Base-by-base conservation (phyloP, 768 basidiomycete genomes). In the Pulveroboletus sp. region DNA sequence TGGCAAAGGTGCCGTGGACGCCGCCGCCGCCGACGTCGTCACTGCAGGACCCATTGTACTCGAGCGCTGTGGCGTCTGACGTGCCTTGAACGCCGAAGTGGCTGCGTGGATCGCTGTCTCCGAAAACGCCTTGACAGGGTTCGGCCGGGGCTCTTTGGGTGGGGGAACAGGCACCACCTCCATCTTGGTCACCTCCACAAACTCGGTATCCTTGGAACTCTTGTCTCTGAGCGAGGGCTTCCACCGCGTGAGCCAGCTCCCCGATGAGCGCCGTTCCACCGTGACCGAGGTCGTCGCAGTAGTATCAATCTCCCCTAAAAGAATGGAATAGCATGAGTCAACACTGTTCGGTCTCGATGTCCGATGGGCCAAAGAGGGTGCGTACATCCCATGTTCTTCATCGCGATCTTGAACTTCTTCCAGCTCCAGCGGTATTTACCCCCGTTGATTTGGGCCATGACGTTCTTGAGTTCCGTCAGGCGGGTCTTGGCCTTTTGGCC, bases 361-460 rank as follows among this genome's bases (percentile, higher is more conserved):
- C 16, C 11, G 39, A 2, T 31, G 16, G 37, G 27, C 13, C 40
- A 34, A 35, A 24, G 52, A 51, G 35, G 25, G 25, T 34, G 76
- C 88, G 65, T 58, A 90, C 88, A 90, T 38, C 87, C 85, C 85
- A 90, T 86, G 64, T 81, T 90, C 50, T 75, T 70, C 80, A 90
- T 83, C 4, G 87, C 88, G 45, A 85, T 73, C 68, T 77, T 82
- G 71, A 85, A 90, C 57, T 81, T 86, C 71, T 88, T 87, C 88
- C 88, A 90, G 52, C 77, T 84, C 88, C 88, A 90, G 42, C 80
- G 74, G 60, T 90, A 90, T 57, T 80, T 83, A 13, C 85, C 85
- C 11, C 85, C 87, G 52, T 89, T 78, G 54, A 90, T 78, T 60
- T 86, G 80, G 34, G 76, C 71, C 72, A 90, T 78, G 49, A 90